Base-by-base conservation (phyloP, 2,329 filamentous ascomycete genomes). In the Corinectria fuckeliana region DNA sequence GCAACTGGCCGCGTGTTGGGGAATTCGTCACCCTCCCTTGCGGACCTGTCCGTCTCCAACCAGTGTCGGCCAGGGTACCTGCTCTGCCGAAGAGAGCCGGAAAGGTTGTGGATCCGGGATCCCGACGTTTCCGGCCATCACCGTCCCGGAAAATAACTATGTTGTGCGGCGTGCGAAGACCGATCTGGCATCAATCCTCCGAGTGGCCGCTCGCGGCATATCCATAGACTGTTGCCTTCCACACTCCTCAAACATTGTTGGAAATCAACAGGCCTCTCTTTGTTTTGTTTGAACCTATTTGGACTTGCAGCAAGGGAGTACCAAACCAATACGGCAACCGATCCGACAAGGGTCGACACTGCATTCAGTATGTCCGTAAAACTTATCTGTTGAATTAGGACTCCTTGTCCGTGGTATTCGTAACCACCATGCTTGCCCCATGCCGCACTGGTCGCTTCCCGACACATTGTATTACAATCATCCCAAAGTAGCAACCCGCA, bases 81-180 rank as follows among this genome's bases (percentile, higher is more conserved):
- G 8, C 14, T n/a, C 45, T 50, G 14, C 26, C 55, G 48, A 48
- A 45, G 13, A 44, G 26, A 32, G 11, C 41, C 51, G 56, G 62
- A 21, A n/a, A 48, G 60, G 32, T 63, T 56, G 30, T 48, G 64
- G 54, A 47, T 60, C 53, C 5, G 23, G 28, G 45, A 32, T 52
- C 57, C 67, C 67, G 67, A 70, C 62, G 62, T 58, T 69, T 70
- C 67, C 67, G 67, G 67, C 54, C 47, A 32, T 42, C 49, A 38
- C 62, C 48, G 53, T 51, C 21, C 38, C 41, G 50, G n/a, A n/a
- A n/a, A n/a, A n/a, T 41, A 51, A 45, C 30, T 36, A 36, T 36
- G 32, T 16, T 36, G 44, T 34, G 56, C 50, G 49, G 56, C 50
- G 49, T 26, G 42, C 38, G 42, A 63, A 50, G 47, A 58, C 56